Percentiles rank a stretch among this genome's conserved stretches.
These are phyloP conservation scores for Penicillium janthinellum DNA, from an alignment of 2,329 filamentous ascomycete species.

Conservation along the genomic window DNA sequence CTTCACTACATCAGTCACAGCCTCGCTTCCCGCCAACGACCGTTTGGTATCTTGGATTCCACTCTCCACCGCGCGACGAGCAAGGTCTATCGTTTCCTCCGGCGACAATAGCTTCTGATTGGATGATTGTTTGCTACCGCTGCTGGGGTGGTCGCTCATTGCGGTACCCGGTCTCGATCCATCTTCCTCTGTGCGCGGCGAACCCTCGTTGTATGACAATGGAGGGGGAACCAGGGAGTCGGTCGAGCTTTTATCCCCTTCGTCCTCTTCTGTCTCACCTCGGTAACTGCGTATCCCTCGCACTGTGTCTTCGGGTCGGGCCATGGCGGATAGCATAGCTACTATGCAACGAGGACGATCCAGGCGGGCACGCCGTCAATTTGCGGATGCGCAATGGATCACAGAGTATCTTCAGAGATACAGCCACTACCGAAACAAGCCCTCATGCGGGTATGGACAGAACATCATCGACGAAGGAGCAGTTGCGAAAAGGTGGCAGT, in stretches of 20 bases:
- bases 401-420: not conserved
- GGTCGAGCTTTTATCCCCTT: constrained; percentile 27
- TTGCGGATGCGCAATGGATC: not conserved
- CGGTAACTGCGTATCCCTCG: constrained; percentile 36
- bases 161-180: constrained; percentile 30
- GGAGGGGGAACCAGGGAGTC: constrained; percentile 32
- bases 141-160: constrained; percentile 26
- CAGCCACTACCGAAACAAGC: constrained; percentile 14
- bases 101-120: constrained; percentile 38
- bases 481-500: constrained; percentile 5
- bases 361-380: not conserved
- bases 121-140: constrained; percentile 24
- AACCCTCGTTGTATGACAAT: constrained; percentile 31
- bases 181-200: constrained; percentile 32
- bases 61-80: constrained; percentile 49
- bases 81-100: constrained; percentile 51
- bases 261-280: constrained; percentile 38
- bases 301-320: constrained; percentile 41
- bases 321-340: constrained; percentile 40
- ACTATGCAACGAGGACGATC: constrained; percentile 4
- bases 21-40: constrained; percentile 49
- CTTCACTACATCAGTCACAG: constrained; percentile 49
- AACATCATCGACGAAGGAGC: constrained; percentile 19
- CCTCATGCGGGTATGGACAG: constrained; percentile 5
- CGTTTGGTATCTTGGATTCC: constrained; percentile 51